Percentiles rank a stretch among this genome's conserved stretches.
These are phyloP conservation scores for Phascolomyces articulosus DNA, from an alignment of 371 early-diverging fungal species.

Conservation along the genomic window DNA sequence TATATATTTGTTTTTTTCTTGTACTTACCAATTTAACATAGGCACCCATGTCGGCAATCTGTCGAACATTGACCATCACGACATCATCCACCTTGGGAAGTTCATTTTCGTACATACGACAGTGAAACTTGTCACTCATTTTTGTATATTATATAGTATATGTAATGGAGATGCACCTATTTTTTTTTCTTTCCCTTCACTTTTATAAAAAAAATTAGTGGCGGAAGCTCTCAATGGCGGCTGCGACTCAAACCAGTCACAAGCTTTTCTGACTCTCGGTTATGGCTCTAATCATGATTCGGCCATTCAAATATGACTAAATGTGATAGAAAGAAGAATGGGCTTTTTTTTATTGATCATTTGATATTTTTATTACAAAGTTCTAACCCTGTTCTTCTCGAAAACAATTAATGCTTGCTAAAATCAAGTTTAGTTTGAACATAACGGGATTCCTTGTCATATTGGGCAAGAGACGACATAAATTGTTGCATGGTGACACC, in stretches of 20 bases:
- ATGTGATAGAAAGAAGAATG: no score
- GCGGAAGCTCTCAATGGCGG: no score
- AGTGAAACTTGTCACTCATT: conserved; percentile 58
- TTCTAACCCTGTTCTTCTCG: no score
- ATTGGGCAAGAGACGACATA: conserved; percentile 27
- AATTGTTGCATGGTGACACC: conserved; percentile 40
- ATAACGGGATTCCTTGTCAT: conserved; percentile 22
- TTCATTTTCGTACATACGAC: conserved; percentile 93
- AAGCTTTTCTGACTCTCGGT: no score
- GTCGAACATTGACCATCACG: conserved; percentile 98
- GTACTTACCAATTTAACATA: conserved; percentile 86
- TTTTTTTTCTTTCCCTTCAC: neutral
- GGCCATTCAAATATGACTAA: no score
- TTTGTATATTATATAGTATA: neutral
- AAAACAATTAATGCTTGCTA: conserved; percentile 14
- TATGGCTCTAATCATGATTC: no score
- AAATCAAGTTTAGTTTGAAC: conserved; percentile 29
- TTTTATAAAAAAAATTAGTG: no score
- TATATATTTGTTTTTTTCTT: neutral
- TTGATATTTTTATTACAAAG: no score
- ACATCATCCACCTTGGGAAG: conserved; percentile 98
- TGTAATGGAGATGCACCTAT: neutral
- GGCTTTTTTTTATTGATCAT: no score
- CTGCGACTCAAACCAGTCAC: no score
- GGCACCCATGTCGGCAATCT: conserved; percentile 98